Evolutionary conservation across 257 asterid species (phyloP).

Genomic region (Hygrophila difformis): DNA sequence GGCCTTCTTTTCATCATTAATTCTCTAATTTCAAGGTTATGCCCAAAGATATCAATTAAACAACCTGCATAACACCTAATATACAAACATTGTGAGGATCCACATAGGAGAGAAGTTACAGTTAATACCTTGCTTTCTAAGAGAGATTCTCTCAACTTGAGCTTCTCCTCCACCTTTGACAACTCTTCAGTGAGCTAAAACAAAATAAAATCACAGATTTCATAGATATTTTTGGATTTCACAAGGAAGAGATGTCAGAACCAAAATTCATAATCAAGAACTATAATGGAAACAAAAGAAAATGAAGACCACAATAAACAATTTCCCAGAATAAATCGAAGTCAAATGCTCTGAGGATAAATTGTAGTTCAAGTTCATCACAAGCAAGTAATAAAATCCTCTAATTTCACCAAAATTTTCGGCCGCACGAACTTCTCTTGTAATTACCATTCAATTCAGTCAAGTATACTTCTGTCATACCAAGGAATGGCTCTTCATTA

Average conservation of each 20-base stretch:
- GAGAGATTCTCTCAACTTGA: conserved; percentile 84
- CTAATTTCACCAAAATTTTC: conserved; percentile 13
- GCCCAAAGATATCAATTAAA: conserved; percentile 13
- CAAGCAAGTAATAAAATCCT: neutral
- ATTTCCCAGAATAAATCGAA: neutral
- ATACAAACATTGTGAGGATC: conserved; percentile 5
- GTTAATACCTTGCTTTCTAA: conserved; percentile 73
- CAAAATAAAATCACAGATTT: too few relatives aligned
- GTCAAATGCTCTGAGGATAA: too few relatives aligned
- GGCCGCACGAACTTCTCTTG: conserved; percentile 8
- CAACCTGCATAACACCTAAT: neutral
- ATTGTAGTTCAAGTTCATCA: too few relatives aligned
- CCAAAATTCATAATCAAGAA: conserved; percentile 5
- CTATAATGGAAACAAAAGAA: conserved; percentile 10
- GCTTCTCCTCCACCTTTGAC: conserved; percentile 76
- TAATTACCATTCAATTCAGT: conserved; percentile 1
- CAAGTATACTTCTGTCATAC: neutral
- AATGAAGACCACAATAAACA: neutral
- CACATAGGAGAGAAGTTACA: conserved; percentile 3
- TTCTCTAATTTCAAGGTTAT: conserved; percentile 97
- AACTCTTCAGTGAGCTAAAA: conserved; percentile 87
- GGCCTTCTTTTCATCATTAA: conserved; percentile 90
- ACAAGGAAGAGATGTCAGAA: too few relatives aligned
- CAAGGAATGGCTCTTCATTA: conserved; percentile 9
- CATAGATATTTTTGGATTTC: conserved; percentile 15